phyloP scores from a whole-genome alignment of 176 grass and related monocot species.

The Carex kokanica region DNA sequence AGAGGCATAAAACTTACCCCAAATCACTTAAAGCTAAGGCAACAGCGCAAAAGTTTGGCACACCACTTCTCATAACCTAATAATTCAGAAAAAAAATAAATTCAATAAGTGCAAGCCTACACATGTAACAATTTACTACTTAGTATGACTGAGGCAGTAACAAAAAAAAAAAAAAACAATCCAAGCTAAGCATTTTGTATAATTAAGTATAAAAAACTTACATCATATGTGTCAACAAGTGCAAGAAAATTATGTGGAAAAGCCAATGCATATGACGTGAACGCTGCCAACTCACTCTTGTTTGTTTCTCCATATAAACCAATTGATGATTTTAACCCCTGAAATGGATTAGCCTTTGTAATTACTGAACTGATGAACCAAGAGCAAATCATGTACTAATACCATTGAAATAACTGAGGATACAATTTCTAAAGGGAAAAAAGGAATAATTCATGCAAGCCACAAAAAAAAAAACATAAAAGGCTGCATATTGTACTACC shows the following conservation, averaged over 20 bases:
- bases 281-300: slow-evolving; percentile 94
- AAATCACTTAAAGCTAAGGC: slow-evolving; percentile 89
- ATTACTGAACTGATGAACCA: slow-evolving; percentile 6
- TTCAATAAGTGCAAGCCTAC: background rate
- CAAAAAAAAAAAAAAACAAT: background rate
- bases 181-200: background rate
- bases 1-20: slow-evolving; percentile 52
- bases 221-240: slow-evolving; percentile 96
- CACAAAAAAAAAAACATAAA: background rate
- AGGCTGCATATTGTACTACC: background rate
- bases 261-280: slow-evolving; percentile 94
- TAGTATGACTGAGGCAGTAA: background rate
- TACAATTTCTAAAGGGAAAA: background rate
- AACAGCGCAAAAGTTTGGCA: slow-evolving; percentile 95
- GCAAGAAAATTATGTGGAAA: slow-evolving; percentile 90
- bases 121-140: background rate
- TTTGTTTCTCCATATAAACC: slow-evolving; percentile 72
- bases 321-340: slow-evolving; percentile 47
- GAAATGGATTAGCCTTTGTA: background rate
- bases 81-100: background rate
- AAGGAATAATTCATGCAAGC: background rate
- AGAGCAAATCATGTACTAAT: background rate
- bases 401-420: background rate
- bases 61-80: slow-evolving; percentile 89
- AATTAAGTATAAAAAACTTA: slow-evolving; percentile 39